phyloP scores from a whole-genome alignment of 768 basidiomycete species.

The Xerocomellus dryophilus region DNA sequence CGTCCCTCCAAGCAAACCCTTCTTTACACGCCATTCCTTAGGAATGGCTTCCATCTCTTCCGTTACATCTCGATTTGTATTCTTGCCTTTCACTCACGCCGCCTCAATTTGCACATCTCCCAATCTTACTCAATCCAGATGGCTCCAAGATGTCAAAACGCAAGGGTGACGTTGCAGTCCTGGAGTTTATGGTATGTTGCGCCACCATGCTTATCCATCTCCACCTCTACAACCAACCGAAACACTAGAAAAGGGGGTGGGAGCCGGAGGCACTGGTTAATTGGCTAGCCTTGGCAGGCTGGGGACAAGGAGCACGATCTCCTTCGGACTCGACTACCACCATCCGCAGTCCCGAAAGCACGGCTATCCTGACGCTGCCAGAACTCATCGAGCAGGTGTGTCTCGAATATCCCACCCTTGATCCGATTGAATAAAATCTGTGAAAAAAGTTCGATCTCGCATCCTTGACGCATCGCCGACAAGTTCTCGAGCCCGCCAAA shows the following conservation, averaged over 20 bases:
- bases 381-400: constrained; percentile 65
- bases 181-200: constrained; percentile 73
- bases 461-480: constrained; percentile 75
- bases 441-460: constrained; percentile 66
- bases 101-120: constrained; percentile 88
- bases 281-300: constrained; percentile 93
- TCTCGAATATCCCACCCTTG: neutral
- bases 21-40: constrained; percentile 29
- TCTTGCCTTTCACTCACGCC: constrained; percentile 64
- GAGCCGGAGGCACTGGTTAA: constrained; percentile 88
- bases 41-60: constrained; percentile 96
- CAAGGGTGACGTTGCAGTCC: constrained; percentile 82
- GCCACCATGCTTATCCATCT: neutral
- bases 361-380: constrained; percentile 54
- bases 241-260: constrained; percentile 72
- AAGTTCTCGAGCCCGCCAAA: constrained; percentile 76
- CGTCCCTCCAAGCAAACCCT: neutral
- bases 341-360: constrained; percentile 59
- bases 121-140: constrained; percentile 84
- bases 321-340: constrained; percentile 20
- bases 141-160: constrained; percentile 95
- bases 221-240: neutral
- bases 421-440: neutral
- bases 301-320: constrained; percentile 59
- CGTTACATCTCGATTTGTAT: constrained; percentile 89